These are phyloP conservation scores for Cyclotella cryptica DNA, from an alignment of 108 stramenopile genomes.

Conservation along the genomic window DNA sequence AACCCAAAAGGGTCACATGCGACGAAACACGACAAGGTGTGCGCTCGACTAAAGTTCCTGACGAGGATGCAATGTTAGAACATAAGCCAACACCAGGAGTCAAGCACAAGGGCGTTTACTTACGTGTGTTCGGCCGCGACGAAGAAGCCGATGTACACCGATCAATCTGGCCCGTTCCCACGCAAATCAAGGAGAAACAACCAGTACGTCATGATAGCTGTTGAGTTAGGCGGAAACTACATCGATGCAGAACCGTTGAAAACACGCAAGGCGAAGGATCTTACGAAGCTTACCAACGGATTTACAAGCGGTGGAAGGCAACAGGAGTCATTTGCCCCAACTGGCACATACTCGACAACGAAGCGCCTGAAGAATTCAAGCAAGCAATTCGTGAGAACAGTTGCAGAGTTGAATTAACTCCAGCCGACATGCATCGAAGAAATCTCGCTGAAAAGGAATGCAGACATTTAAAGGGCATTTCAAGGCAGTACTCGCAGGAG, in stretches of 20 bases:
- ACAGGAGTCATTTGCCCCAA: slow-evolving; percentile 21
- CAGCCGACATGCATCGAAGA: slow-evolving; percentile 13
- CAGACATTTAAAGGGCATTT: slow-evolving; percentile 62
- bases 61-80: background rate
- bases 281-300: slow-evolving; percentile 23
- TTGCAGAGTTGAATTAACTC: background rate
- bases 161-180: slow-evolving; percentile 11
- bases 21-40: slow-evolving; percentile 34
- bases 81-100: background rate
- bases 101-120: slow-evolving; percentile 9
- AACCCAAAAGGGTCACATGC: slow-evolving; percentile 47
- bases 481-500: slow-evolving; percentile 38
- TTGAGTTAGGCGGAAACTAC: slow-evolving; percentile 10
- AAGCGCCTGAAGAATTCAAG: background rate
- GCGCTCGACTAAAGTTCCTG: slow-evolving; percentile 33
- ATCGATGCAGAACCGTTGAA: slow-evolving; percentile 21
- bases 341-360: slow-evolving; percentile 15
- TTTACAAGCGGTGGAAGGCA: slow-evolving; percentile 17
- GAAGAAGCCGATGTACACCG: slow-evolving; percentile 4
- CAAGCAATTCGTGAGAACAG: slow-evolving; percentile 5
- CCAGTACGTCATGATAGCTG: background rate
- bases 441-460: slow-evolving; percentile 65
- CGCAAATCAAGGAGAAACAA: slow-evolving; percentile 7
- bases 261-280: slow-evolving; percentile 13
- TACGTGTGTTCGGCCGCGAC: slow-evolving; percentile 14